These are phyloP conservation scores for Zoysia matrella DNA, from an alignment of 202 grass and related monocot species.

Conservation along the genomic window DNA sequence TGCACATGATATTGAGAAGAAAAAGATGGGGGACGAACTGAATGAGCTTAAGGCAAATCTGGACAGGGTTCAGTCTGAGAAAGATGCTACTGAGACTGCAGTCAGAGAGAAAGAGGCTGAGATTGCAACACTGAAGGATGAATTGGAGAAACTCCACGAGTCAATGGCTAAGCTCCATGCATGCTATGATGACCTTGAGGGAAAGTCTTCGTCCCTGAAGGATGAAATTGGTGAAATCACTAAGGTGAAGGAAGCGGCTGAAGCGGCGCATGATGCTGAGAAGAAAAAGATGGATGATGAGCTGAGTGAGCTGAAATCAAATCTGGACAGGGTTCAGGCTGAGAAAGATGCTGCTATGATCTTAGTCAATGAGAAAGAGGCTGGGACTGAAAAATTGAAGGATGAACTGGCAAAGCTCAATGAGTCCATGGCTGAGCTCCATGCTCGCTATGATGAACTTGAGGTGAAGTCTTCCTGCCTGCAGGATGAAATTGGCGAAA, in stretches of 20 bases:
- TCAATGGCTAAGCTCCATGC: too few relatives aligned
- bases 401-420: conserved; percentile 28
- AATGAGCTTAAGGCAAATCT: not conserved
- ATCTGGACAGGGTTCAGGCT: not conserved
- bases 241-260: conserved; percentile 31
- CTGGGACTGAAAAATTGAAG: conserved; percentile 5
- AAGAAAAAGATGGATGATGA: conserved; percentile 19
- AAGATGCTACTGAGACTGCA: conserved; percentile 15
- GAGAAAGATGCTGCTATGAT: conserved; percentile 38
- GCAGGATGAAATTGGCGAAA: conserved; percentile 19
- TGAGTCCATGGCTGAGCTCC: not conserved
- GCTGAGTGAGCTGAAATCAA: not conserved
- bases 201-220: not conserved
- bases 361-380: conserved; percentile 12
- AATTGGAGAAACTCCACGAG: too few relatives aligned
- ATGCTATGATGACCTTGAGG: too few relatives aligned
- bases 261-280: not conserved
- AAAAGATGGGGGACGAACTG: conserved; percentile 14
- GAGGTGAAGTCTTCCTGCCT: conserved; percentile 3
- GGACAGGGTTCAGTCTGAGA: conserved; percentile 28
- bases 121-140: not conserved
- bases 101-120: conserved; percentile 23
- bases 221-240: not conserved
- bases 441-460: not conserved
- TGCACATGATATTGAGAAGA: conserved; percentile 5